Percentiles rank a stretch among this genome's conserved stretches.
phyloP scores from a whole-genome alignment of 208 protist genomes.

The Trypanosoma vivax region DNA sequence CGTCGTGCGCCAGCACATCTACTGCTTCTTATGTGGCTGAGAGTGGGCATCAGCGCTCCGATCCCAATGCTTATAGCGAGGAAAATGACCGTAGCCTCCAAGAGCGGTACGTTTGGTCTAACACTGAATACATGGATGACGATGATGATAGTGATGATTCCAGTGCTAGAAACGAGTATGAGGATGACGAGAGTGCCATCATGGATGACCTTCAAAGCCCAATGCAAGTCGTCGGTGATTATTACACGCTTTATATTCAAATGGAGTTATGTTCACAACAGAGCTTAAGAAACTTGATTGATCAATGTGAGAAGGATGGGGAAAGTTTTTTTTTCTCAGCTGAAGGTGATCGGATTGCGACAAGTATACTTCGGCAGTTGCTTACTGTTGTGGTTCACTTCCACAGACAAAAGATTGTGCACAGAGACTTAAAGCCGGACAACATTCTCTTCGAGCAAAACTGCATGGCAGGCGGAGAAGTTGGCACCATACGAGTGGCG shows the following conservation, averaged over 20 bases:
- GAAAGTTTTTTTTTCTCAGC: conserved; percentile 34
- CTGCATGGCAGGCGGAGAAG: conserved; percentile 28
- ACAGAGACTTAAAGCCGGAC: conserved; percentile 79
- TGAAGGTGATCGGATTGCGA: conserved; percentile 51
- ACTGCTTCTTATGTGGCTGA: too few species aligned
- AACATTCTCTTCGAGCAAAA: conserved; percentile 75
- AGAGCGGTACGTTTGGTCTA: too few species aligned
- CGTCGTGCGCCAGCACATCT: not conserved
- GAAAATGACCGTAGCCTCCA: too few species aligned
- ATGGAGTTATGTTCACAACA: conserved; percentile 81
- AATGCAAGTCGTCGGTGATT: conserved; percentile 9
- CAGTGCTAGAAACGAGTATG: not conserved
- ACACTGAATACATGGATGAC: not conserved
- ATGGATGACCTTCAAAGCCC: conserved; percentile 7
- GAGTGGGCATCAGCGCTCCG: too few species aligned
- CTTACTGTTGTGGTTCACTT: conserved; percentile 68
- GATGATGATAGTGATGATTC: conserved; percentile 12
- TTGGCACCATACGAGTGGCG: conserved; percentile 69
- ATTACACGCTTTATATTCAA: conserved; percentile 82
- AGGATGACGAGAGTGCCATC: conserved; percentile 4
- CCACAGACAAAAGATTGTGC: conserved; percentile 65
- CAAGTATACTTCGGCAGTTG: conserved; percentile 71
- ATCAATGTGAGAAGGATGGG: conserved; percentile 37
- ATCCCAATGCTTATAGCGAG: too few species aligned
- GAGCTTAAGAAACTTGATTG: conserved; percentile 70